phyloP scores from a whole-genome alignment of 1,284 basidiomycete species.

The Vanrija humicola region DNA sequence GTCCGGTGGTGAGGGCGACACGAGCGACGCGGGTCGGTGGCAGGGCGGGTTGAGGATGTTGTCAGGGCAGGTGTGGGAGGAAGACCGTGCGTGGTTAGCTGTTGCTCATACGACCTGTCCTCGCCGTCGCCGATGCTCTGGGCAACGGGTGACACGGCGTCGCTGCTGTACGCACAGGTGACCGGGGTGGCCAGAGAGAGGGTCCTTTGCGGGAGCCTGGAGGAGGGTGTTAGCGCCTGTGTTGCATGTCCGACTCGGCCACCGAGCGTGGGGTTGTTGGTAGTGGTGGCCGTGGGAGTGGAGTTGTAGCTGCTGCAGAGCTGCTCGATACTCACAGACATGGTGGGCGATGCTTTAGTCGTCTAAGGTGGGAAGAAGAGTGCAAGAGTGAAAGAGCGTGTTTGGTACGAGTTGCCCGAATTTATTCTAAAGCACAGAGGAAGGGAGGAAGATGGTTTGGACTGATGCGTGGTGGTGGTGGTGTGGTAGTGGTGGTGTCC shows the following conservation, averaged over 20 bases:
- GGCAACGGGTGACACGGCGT: too few relatives aligned
- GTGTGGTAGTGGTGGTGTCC: too few relatives aligned
- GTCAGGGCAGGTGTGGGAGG: neutral
- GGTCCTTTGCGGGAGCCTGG: constrained; percentile 42
- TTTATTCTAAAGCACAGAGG: too few relatives aligned
- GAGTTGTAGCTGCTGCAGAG: neutral
- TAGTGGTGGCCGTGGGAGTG: neutral
- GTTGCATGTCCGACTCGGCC: neutral
- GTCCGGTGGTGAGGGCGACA: neutral
- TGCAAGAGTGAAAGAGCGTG: neutral
- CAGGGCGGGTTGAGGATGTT: neutral
- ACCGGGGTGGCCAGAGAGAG: constrained; percentile 71
- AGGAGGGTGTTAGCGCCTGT: neutral
- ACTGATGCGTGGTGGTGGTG: too few relatives aligned
- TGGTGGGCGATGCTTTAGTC: neutral
- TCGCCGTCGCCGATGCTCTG: too few relatives aligned
- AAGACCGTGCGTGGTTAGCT: too few relatives aligned
- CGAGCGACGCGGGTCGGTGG: neutral
- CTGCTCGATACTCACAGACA: constrained; percentile 2
- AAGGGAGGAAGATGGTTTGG: too few relatives aligned
- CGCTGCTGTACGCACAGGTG: constrained; percentile 56
- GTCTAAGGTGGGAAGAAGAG: neutral
- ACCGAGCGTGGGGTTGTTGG: neutral
- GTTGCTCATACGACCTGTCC: too few relatives aligned
- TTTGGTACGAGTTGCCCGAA: neutral